Evolutionary conservation across 208 protist genomes (phyloP).

Genomic region (Wallacemonas sp.): DNA sequence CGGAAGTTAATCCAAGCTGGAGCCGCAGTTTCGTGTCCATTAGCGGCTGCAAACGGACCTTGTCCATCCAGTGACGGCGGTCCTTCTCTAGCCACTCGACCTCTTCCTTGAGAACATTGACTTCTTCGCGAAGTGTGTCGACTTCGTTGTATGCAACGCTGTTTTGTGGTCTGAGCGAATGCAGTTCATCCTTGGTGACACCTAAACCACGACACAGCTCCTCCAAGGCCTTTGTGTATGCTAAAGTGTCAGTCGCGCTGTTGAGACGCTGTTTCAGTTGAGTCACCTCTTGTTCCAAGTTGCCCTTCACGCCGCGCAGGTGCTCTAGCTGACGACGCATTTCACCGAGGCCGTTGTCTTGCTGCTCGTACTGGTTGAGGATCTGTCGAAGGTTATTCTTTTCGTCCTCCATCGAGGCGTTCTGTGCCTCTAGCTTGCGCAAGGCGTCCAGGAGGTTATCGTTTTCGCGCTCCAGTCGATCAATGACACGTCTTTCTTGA

Average conservation of each 20-base stretch:
- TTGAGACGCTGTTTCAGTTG: conserved; percentile 82
- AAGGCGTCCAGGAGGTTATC: conserved; percentile 65
- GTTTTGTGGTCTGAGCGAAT: conserved; percentile 64
- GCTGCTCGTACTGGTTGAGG: conserved; percentile 74
- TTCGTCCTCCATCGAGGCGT: conserved; percentile 66
- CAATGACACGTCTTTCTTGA: conserved; percentile 17
- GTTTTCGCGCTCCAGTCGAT: conserved; percentile 65
- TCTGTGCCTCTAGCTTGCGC: conserved; percentile 62
- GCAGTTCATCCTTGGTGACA: conserved; percentile 87
- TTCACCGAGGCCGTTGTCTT: conserved; percentile 67
- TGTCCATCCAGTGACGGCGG: conserved; percentile 88
- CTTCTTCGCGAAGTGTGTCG: conserved; percentile 74
- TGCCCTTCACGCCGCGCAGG: conserved; percentile 53
- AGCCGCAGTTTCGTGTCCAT: conserved; percentile 86
- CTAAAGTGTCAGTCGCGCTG: conserved; percentile 78
- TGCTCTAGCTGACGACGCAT: conserved; percentile 60
- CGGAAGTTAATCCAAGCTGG: conserved; percentile 74
- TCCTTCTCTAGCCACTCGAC: conserved; percentile 89
- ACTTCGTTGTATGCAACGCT: conserved; percentile 69
- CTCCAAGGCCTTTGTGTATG: conserved; percentile 82
- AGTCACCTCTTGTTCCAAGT: conserved; percentile 70
- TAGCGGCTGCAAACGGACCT: conserved; percentile 86
- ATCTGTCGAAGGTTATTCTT: conserved; percentile 50
- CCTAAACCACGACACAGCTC: conserved; percentile 75
- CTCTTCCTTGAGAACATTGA: conserved; percentile 79